Conservation (phyloP, 2,329 filamentous ascomycete species). For the Neurospora sp. region DNA sequence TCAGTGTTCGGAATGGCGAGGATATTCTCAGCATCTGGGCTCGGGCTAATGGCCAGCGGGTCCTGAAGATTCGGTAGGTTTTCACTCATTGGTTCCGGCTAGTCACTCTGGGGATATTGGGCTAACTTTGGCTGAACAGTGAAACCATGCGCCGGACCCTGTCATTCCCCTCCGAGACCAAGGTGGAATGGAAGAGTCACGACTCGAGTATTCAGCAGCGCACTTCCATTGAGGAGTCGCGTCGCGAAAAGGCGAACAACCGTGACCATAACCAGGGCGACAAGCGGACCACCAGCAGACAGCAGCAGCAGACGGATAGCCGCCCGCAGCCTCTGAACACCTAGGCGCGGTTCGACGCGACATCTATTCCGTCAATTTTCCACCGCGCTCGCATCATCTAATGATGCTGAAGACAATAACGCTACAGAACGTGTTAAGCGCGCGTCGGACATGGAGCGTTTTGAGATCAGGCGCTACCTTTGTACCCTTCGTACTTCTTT, state of each 20-base stretch:
- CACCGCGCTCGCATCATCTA: not conserved
- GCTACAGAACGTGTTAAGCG: not conserved
- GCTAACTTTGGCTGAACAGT: constrained; percentile 34
- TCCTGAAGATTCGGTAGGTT: constrained; percentile 86
- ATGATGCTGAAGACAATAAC: not conserved
- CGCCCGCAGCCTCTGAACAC: constrained; percentile 1
- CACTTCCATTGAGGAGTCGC: constrained; percentile 80
- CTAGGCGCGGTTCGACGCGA: not conserved
- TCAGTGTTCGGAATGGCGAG: constrained; percentile 90
- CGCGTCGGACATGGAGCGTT: not conserved
- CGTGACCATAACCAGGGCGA: constrained; percentile 25
- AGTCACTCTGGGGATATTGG: not conserved
- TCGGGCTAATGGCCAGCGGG: constrained; percentile 80
- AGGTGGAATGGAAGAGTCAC: constrained; percentile 91
- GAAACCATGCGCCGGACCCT: constrained; percentile 91
- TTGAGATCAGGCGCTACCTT: not conserved
- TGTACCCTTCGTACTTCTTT: not conserved
- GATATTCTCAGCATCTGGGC: constrained; percentile 98
- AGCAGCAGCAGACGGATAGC: constrained; percentile 19
- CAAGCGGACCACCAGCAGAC: constrained; percentile 22
- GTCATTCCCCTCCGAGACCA: constrained; percentile 76
- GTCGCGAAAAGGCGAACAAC: constrained; percentile 66
- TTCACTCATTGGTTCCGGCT: not conserved
- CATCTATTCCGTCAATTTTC: not conserved
- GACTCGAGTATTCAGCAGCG: constrained; percentile 92